Base-by-base conservation (phyloP, 2,329 filamentous ascomycete genomes). In the Lachnellula arida region DNA sequence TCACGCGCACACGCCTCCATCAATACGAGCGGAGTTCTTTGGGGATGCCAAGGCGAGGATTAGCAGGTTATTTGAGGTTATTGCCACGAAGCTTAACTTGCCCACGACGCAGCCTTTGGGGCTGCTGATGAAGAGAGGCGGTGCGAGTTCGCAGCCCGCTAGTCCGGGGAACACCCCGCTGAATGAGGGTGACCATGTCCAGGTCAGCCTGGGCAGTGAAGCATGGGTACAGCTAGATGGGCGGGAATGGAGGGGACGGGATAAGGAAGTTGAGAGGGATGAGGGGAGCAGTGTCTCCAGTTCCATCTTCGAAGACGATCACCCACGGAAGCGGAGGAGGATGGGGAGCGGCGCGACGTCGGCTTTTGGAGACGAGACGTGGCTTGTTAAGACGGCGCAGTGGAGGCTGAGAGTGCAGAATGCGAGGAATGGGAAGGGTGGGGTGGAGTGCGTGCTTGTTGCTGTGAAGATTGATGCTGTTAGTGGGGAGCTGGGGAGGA, bases 81-180 rank as follows among this genome's bases (percentile, higher is more conserved):
- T 96, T n/a, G 84, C 88, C 2, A 86, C 86, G 35, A 95, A 93
- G 70, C 81, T 94, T 63, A 88, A 86, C 60, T 71, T 91, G 5
- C 83, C 87, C 11, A 75, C 76, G 0, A 79, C 78, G 0, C 76
- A 81, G 56, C 82, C 87, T 0, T 71, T 88, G 1, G 86, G 87
- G 7, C 73, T 89, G 39, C 77, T 89, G 70, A 86, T 88, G 81
- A 75, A 81, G 48, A 77, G 81, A 3, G 84, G 83, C n/a, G 85
- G 81, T 11, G 79, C 81, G 6, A 76, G 76, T 44, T 82, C 78
- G 56, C 82, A 84, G 64, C 81, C 85, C 0, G 77, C 82, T 0
- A 85, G 82, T 19, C 87, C 88, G 0, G 86, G 85, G 0, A 86
- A 86, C 66, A 88, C 84, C 0, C 82, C 87, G 0, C 71, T 89